Evolutionary conservation across 2,329 filamentous ascomycete species (phyloP), one percentile per base, ranked within the genome.

Genomic region (Hypoxylon sp.): DNA sequence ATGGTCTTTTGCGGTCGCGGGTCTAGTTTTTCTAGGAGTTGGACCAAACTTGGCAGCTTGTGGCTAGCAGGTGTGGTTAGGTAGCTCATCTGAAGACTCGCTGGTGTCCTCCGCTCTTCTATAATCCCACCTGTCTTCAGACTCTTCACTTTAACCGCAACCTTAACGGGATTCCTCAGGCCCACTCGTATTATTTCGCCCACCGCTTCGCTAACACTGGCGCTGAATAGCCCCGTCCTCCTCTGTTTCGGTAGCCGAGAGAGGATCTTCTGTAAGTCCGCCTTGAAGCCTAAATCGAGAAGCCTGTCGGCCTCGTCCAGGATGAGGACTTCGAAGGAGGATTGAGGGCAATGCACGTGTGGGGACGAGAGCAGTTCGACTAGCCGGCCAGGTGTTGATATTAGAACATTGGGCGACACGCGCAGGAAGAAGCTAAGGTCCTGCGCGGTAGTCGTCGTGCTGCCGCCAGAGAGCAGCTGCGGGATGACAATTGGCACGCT

Each of bases 291-390:
- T 22, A 98, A 86, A 81, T 99, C 96, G 10, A 99, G 85, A 27
- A 99, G 83, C 66, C 96, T 88, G 80, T 99, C 96, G 55, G 95
- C 96, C 82, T 99, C 96, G 77, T 99, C 96, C 37, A 99, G 86
- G 2, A 99, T 92, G 10, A 99, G 88, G 55, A 94, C 89, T 79
- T 99, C 95, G 73, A 99, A 98, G 0, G 93, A 93, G 0, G 93
- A 94, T 68, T 95, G 92, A 0, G 93, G 90, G 74, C 93, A 95
- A 78, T 97, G 93, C 13, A 97, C 94, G 76, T 97, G 92, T 1
- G 91, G 92, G 1, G 94, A 97, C 0, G 91, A 90, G 3, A 99
- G 85, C 0, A 99, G 87, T 77, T 98, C 95, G 5, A 97, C 88
- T 1, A 99, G 87, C 51, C 96, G 89, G 3, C 96, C 97, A 0